Base-by-base conservation (phyloP, 495 filamentous ascomycete genomes). In the Podospora tetraspora region DNA sequence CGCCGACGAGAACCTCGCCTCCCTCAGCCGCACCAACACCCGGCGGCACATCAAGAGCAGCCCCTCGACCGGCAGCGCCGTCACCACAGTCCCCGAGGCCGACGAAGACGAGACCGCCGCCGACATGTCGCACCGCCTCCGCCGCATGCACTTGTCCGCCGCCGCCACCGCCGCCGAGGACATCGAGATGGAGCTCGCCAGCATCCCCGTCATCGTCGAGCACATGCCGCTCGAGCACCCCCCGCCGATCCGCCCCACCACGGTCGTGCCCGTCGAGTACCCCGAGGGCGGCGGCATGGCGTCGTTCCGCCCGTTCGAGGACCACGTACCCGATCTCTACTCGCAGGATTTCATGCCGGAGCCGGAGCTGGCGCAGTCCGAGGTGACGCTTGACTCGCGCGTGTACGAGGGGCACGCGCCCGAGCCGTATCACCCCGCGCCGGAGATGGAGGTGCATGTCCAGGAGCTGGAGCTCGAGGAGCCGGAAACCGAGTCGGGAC, bases 61-160 rank as follows among this genome's bases (percentile, higher is more conserved):
- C 59, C 89, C 91, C 24, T 92, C 90, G 22, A 88, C 86, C n/a
- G 89, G 89, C n/a, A 91, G 87, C 64, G 84, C 86, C 9, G 87
- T 92, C 30, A 85, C 85, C 2, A 90, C 90, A 1, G 91, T 93
- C 34, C 80, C 84, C 22, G 91, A 93, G 76, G 85, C 87, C 29
- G 85, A 88, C 25, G 91, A 93, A 72, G 91, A 93, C 66, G 81
- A 86, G 6, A 56, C 30, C 13, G 65, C 58, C 43, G 70, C 71
- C 12, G 81, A 82, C 16, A 74, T 83, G 25, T 68, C 80, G 8
- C 78, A 68, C 61, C 78, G 72, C 69, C 68, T 83, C 12, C 77
- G 74, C 65, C 70, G 60, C 52, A 79, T 82, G 79, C 79, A 74
- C 66, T 78, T 81, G 21, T 77, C 79, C 29, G 57, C 63, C 13